phyloP scores from a whole-genome alignment of 257 asterid species.

The Jacaranda mimosifolia region DNA sequence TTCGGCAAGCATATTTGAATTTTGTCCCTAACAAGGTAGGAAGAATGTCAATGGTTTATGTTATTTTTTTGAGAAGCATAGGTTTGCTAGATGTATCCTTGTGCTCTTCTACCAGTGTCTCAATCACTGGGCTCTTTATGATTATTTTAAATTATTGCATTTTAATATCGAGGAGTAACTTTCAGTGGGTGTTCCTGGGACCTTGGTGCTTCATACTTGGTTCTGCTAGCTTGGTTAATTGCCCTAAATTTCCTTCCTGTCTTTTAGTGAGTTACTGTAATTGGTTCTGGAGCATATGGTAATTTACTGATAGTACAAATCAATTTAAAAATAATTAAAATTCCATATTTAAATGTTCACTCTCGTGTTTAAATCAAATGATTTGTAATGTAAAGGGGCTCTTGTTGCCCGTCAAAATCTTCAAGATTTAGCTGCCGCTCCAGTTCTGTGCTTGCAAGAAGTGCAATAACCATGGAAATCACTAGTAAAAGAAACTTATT shows the following conservation, averaged over 20 bases:
- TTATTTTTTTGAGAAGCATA: constrained; percentile 24
- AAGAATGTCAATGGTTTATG: constrained; percentile 8
- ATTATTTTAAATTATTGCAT: constrained; percentile 11
- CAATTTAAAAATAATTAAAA: not conserved
- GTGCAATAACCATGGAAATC: constrained; percentile 12
- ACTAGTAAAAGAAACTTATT: constrained; percentile 25
- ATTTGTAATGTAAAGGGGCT: not conserved
- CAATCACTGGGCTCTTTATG: constrained; percentile 4
- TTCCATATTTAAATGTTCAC: constrained; percentile 4
- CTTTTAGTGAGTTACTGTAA: constrained; percentile 9
- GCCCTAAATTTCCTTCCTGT: not conserved
- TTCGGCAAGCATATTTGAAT: constrained; percentile 91
- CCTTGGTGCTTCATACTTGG: constrained; percentile 29
- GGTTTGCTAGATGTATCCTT: constrained; percentile 32
- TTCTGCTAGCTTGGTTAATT: constrained; percentile 29
- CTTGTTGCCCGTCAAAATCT: constrained; percentile 4
- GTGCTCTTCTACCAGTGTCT: constrained; percentile 14
- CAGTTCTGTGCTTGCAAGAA: constrained; percentile 15
- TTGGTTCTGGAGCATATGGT: constrained; percentile 25
- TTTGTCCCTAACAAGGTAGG: constrained; percentile 90
- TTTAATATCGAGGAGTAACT: constrained; percentile 11
- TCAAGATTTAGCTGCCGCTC: constrained; percentile 23
- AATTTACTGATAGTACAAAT: constrained; percentile 20
- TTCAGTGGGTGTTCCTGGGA: constrained; percentile 18
- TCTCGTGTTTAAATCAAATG: constrained; percentile 8